phyloP scores from a whole-genome alignment of 164 flowering plant genomes.

The Echeveria elegans region DNA sequence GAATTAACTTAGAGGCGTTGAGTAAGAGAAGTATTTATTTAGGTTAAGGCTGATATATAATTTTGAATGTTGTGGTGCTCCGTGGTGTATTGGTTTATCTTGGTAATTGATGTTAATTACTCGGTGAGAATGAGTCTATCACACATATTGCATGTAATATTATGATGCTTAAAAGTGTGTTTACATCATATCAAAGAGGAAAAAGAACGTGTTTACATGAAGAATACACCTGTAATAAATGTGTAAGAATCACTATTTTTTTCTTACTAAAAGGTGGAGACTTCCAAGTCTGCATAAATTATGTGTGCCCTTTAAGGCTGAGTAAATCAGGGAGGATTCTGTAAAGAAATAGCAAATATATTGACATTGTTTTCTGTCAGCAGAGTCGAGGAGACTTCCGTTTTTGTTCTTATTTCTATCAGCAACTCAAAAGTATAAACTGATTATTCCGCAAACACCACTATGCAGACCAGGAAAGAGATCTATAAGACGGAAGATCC shows the following conservation, averaged over 20 bases:
- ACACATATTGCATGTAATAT: no score
- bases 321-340: neutral
- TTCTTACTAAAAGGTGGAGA: neutral
- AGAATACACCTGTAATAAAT: no score
- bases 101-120: neutral
- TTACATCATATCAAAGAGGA: no score
- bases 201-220: no score
- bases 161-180: no score
- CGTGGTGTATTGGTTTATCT: neutral
- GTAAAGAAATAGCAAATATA: neutral
- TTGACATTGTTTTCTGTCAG: neutral
- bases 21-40: neutral
- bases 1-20: neutral
- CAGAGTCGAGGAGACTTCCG: neutral
- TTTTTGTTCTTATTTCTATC: neutral
- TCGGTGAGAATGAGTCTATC: no score
- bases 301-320: neutral
- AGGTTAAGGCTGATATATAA: neutral
- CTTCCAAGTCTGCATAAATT: neutral
- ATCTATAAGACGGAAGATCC: slow-evolving; percentile 77
- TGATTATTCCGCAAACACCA: neutral
- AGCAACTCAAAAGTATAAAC: neutral
- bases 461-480: slow-evolving; percentile 49
- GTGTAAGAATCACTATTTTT: neutral
- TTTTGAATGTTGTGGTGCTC: neutral